phyloP scores from a whole-genome alignment of 192 early-diverging fungal genomes.

The Coemansia sp. region DNA sequence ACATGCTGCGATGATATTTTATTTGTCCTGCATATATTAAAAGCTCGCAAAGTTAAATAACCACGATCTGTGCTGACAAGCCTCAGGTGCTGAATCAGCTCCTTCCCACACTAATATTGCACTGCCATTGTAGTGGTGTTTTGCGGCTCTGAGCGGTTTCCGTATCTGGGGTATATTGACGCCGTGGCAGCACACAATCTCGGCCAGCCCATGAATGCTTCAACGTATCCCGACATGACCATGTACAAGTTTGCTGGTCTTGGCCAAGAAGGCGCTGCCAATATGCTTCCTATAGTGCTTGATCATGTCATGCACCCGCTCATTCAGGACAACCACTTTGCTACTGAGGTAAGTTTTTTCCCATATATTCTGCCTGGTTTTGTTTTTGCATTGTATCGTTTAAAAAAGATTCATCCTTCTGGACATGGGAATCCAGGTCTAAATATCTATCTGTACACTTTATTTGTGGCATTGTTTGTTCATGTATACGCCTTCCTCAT shows the following conservation, averaged over 20 bases:
- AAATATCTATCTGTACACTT: too few relatives aligned
- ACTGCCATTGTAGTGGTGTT: conserved; percentile 65
- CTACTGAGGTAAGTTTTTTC: conserved; percentile 64
- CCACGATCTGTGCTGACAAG: conserved; percentile 3
- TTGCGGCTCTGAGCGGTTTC: conserved; percentile 70
- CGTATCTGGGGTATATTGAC: conserved; percentile 74
- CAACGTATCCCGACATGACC: conserved; percentile 63
- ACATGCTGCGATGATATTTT: conserved; percentile 8
- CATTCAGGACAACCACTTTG: conserved; percentile 69
- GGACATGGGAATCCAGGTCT: too few relatives aligned
- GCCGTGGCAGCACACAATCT: conserved; percentile 68
- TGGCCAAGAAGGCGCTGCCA: conserved; percentile 68
- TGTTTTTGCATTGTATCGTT: neutral
- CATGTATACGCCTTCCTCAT: too few relatives aligned
- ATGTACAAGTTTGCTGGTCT: conserved; percentile 68
- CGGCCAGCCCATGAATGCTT: conserved; percentile 71
- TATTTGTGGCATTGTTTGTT: too few relatives aligned
- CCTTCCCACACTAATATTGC: too few relatives aligned
- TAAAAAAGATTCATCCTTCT: too few relatives aligned
- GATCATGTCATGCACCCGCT: conserved; percentile 81
- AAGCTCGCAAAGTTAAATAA: conserved; percentile 13
- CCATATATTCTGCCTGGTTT: conserved; percentile 2
- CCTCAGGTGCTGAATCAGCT: neutral
- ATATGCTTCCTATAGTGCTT: conserved; percentile 73
- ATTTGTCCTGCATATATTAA: conserved; percentile 12